phyloP scores from a whole-genome alignment of 2,329 filamentous ascomycete genomes.

The Fusarium kyushuense region DNA sequence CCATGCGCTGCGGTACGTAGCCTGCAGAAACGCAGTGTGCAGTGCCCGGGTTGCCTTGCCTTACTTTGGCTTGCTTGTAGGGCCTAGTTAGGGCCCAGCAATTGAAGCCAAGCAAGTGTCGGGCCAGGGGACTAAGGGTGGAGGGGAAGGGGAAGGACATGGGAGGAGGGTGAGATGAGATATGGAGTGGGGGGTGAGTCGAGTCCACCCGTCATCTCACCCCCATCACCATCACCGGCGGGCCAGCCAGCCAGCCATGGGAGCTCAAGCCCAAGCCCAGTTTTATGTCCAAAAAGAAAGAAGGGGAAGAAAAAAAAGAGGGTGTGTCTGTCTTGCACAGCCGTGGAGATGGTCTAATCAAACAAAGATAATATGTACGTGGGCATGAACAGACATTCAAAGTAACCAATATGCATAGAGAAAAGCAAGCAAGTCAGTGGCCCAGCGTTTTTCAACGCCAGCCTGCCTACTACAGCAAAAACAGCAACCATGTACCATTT shows the following conservation, averaged over 20 bases:
- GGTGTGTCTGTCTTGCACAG: constrained; percentile 7
- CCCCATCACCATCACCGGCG: constrained; percentile 28
- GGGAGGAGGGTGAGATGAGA: not conserved
- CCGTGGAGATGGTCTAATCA: constrained; percentile 9
- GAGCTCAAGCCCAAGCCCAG: constrained; percentile 29
- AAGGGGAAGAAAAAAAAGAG: constrained; percentile 13
- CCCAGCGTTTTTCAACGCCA: constrained; percentile 38
- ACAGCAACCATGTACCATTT: not conserved
- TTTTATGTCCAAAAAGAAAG: constrained; percentile 32
- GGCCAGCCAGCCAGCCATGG: constrained; percentile 15
- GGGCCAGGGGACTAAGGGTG: constrained; percentile 20
- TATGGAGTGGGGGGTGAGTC: constrained; percentile 18
- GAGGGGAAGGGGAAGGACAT: not conserved
- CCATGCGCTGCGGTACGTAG: constrained; percentile 34
- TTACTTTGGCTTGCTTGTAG: constrained; percentile 7
- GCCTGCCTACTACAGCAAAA: constrained; percentile 24
- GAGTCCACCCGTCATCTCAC: not conserved
- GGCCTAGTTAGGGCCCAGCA: constrained; percentile 28
- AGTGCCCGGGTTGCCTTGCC: constrained; percentile 3
- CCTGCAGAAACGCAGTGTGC: constrained; percentile 28
- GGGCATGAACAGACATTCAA: not conserved
- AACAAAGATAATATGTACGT: not conserved
- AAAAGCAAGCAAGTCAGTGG: constrained; percentile 21
- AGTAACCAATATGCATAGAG: not conserved
- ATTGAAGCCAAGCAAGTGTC: constrained; percentile 25